phyloP scores from a whole-genome alignment of 352 stramenopile genomes.

The Halophytophthora batemanensis region DNA sequence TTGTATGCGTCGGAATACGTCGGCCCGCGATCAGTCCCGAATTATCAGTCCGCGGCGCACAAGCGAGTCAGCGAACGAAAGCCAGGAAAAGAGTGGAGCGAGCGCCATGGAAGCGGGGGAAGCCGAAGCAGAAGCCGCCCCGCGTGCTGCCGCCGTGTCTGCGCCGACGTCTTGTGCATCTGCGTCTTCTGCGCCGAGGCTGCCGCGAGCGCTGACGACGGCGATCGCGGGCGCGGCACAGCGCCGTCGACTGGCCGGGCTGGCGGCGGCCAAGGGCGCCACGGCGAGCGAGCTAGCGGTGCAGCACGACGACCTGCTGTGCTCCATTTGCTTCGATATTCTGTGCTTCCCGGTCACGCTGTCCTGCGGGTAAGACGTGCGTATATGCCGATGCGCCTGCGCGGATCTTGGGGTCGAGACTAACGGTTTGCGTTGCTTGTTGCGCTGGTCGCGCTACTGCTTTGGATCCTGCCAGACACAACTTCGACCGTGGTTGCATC shows the following conservation, averaged over 20 bases:
- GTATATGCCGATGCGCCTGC: not conserved
- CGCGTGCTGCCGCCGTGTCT: no score
- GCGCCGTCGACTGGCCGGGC: conserved; percentile 6
- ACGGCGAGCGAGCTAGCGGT: conserved; percentile 11
- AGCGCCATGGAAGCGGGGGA: no score
- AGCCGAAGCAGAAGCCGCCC: no score
- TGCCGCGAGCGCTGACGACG: conserved; percentile 23
- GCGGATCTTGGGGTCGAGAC: not conserved
- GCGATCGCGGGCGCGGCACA: conserved; percentile 18
- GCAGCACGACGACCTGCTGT: conserved; percentile 46
- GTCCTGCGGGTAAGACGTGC: conserved; percentile 51
- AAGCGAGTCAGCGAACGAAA: not conserved
- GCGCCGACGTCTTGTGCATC: not conserved
- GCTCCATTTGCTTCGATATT: conserved; percentile 79
- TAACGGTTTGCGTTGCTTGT: not conserved
- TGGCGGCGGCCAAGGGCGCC: not conserved
- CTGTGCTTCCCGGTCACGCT: conserved; percentile 72
- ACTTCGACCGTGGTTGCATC: conserved; percentile 80
- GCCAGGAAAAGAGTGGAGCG: no score
- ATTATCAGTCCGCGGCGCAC: conserved; percentile 19
- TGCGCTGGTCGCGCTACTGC: conserved; percentile 1
- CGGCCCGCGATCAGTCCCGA: no score
- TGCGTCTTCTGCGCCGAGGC: conserved; percentile 4
- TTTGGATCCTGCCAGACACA: conserved; percentile 45
- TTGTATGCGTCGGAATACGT: no score